phyloP scores from a whole-genome alignment of 306 rosid genomes.

The Parietaria judaica region DNA sequence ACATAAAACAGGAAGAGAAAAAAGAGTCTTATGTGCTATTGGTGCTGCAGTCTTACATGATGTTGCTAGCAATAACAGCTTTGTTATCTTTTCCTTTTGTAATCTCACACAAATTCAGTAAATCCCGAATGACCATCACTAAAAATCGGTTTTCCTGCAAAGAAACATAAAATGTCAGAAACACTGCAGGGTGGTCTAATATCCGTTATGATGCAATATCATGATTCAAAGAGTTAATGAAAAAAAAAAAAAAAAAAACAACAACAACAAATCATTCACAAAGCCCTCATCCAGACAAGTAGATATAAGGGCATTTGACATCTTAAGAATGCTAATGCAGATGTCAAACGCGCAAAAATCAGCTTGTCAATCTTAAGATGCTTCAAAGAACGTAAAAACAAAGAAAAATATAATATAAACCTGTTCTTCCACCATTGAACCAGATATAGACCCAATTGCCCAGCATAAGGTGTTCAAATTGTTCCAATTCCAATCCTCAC shows the following conservation, averaged over 20 bases:
- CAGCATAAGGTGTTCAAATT: slow-evolving; percentile 94
- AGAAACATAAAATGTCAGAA: slow-evolving; percentile 19
- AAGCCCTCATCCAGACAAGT: no score
- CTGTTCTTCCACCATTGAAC: slow-evolving; percentile 99
- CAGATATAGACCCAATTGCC: slow-evolving; percentile 99
- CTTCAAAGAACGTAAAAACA: slow-evolving; percentile 9
- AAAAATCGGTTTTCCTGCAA: slow-evolving; percentile 94
- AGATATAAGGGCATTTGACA: no score
- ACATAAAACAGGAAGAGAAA: no score
- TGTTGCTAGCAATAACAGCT: slow-evolving; percentile 98
- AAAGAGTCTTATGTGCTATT: neutral
- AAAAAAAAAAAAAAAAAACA: neutral
- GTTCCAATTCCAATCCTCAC: slow-evolving; percentile 99
- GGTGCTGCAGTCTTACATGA: slow-evolving; percentile 49
- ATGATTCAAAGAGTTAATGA: neutral
- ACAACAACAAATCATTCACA: neutral
- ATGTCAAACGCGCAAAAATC: no score
- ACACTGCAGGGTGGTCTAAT: neutral
- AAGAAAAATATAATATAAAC: slow-evolving; percentile 23
- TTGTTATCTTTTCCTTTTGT: slow-evolving; percentile 96
- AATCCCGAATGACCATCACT: slow-evolving; percentile 99
- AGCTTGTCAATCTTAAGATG: neutral
- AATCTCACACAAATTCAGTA: slow-evolving; percentile 86
- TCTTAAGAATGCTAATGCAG: no score
- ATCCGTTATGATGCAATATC: neutral